Evolutionary conservation across 768 basidiomycete genomes (phyloP).

Genomic region (Suillus weaverae): DNA sequence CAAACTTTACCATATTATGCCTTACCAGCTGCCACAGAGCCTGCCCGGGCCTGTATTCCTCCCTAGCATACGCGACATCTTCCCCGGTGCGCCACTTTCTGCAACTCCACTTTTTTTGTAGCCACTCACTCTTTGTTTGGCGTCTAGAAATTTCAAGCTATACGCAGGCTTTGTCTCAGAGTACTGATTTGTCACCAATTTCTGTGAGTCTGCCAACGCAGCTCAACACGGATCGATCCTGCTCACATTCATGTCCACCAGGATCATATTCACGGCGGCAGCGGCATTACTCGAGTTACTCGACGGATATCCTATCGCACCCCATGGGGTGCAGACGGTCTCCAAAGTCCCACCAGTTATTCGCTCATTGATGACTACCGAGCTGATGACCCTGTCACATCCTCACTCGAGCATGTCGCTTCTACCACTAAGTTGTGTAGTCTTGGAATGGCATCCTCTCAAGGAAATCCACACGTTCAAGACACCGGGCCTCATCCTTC

Average conservation of each 20-base stretch:
- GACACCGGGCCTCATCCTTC: constrained; percentile 22
- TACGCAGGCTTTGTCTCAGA: not conserved
- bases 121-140: not conserved
- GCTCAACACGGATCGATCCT: not conserved
- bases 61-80: constrained; percentile 56
- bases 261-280: not conserved
- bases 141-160: not conserved
- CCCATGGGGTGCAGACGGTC: constrained; percentile 14
- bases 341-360: constrained; percentile 19
- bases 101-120: not conserved
- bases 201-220: not conserved
- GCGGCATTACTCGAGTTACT: too few relatives aligned
- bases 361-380: constrained; percentile 43
- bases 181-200: not conserved
- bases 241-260: not conserved
- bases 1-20: constrained; percentile 14
- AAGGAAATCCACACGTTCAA: constrained; percentile 1
- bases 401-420: constrained; percentile 44
- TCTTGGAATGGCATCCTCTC: constrained; percentile 20
- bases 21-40: too few relatives aligned
- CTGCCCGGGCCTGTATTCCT: too few relatives aligned
- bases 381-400: constrained; percentile 40
- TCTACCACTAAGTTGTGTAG: constrained; percentile 42
- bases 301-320: not conserved
- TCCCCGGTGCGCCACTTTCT: constrained; percentile 42